These are phyloP conservation scores for Vanrija pseudolonga DNA, from an alignment of 1,284 basidiomycete species.

Conservation along the genomic window DNA sequence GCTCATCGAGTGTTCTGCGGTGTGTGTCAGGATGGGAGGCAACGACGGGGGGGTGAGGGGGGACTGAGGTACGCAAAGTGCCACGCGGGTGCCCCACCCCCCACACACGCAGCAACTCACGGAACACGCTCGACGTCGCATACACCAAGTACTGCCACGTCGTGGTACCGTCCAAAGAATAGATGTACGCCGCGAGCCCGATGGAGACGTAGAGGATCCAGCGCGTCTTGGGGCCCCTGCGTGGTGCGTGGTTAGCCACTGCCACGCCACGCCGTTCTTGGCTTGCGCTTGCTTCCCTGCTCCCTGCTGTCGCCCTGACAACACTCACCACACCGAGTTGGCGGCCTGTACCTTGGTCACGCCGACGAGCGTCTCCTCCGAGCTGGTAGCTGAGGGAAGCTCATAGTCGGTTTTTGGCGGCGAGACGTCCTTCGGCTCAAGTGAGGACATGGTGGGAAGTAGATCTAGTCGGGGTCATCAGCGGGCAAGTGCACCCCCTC, in stretches of 20 bases:
- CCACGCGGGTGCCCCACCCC: too few species aligned
- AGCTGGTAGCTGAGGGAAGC: too few species aligned
- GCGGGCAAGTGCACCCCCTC: too few species aligned
- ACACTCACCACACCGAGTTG: slow-evolving; percentile 34
- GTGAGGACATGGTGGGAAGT: too few species aligned
- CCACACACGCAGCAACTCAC: too few species aligned
- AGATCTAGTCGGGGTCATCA: too few species aligned
- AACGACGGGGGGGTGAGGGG: too few species aligned
- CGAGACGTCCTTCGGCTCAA: too few species aligned
- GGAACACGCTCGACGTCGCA: slow-evolving; percentile 56
- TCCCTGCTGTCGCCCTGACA: too few species aligned
- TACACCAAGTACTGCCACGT: slow-evolving; percentile 65
- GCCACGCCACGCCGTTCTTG: not conserved
- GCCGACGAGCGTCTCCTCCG: slow-evolving; percentile 13
- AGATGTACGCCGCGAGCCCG: slow-evolving; percentile 68
- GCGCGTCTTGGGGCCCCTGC: slow-evolving; percentile 46
- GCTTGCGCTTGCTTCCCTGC: too few species aligned
- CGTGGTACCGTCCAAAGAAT: slow-evolving; percentile 65
- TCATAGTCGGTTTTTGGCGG: slow-evolving; percentile 1
- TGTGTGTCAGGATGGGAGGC: too few species aligned
- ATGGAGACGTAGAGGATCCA: slow-evolving; percentile 65
- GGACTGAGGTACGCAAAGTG: too few species aligned
- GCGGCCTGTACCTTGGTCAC: slow-evolving; percentile 43
- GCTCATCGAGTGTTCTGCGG: slow-evolving; percentile 58
- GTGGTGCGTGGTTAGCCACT: slow-evolving; percentile 13